Evolutionary conservation across 768 basidiomycete species (phyloP).

Genomic region (Ramaria sp.): DNA sequence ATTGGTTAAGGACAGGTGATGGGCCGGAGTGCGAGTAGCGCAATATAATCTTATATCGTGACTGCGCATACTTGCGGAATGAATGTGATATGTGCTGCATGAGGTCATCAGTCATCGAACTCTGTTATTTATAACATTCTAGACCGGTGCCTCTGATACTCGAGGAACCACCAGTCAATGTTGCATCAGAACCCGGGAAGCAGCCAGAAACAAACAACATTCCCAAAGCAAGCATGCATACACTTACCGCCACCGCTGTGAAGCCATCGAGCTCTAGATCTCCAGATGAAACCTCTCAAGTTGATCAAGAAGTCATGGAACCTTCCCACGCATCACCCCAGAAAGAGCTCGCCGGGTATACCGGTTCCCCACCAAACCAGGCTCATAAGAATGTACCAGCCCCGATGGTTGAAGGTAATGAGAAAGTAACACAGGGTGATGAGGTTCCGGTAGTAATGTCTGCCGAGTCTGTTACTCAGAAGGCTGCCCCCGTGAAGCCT

Average conservation of each 20-base stretch:
- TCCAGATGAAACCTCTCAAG: background rate
- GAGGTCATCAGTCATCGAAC: too few species aligned
- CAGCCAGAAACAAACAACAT: background rate
- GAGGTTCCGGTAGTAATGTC: constrained; percentile 20
- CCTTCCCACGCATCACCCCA: background rate
- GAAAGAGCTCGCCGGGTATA: background rate
- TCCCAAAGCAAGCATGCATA: background rate
- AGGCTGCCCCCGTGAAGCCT: background rate
- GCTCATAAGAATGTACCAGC: background rate
- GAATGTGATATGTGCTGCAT: too few species aligned
- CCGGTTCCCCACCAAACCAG: background rate
- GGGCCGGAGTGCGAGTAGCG: too few species aligned
- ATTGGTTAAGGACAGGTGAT: too few species aligned
- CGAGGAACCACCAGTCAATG: background rate
- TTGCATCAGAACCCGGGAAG: background rate
- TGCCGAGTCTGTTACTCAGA: constrained; percentile 12
- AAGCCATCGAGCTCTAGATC: background rate
- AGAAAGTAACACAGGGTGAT: constrained; percentile 12
- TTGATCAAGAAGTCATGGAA: background rate
- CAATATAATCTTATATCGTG: too few species aligned
- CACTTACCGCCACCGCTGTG: background rate
- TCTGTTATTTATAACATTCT: too few species aligned
- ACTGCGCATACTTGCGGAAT: too few species aligned
- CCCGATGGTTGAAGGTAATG: background rate
- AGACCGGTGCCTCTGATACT: background rate